phyloP scores from a whole-genome alignment of 257 asterid species.

The Scutellaria minor region DNA sequence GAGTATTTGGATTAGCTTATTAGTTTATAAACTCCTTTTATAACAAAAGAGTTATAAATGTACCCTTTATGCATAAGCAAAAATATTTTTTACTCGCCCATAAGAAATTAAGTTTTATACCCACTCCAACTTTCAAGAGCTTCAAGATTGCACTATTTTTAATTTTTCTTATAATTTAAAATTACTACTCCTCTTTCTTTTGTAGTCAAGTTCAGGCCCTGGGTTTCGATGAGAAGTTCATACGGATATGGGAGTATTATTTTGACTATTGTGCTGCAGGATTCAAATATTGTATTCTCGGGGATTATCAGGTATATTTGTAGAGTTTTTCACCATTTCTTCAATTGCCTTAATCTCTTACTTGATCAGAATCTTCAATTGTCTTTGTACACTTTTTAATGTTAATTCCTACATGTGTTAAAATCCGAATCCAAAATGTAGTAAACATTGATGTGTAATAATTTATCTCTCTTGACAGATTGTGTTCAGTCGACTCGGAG shows the following conservation, averaged over 20 bases:
- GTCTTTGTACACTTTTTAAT: no score
- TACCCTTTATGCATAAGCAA: no score
- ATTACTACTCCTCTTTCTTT: background rate
- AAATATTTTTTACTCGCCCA: no score
- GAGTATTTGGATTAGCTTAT: no score
- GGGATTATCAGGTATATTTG: slow-evolving; percentile 61
- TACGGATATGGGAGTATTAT: slow-evolving; percentile 75
- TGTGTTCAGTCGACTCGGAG: slow-evolving; percentile 62
- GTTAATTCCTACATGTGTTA: background rate
- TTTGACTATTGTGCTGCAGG: slow-evolving; percentile 64
- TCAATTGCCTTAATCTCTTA: background rate
- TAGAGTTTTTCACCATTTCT: background rate
- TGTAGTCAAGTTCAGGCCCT: slow-evolving; percentile 49
- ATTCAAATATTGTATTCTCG: slow-evolving; percentile 51
- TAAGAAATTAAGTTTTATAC: no score
- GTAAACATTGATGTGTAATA: background rate
- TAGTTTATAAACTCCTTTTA: no score
- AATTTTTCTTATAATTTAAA: background rate
- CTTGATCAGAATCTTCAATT: background rate
- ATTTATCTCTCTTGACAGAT: slow-evolving; percentile 31
- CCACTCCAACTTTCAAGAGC: no score
- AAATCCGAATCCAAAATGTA: background rate
- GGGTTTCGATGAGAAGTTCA: slow-evolving; percentile 70
- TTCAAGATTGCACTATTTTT: background rate
- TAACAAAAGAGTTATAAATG: no score